phyloP scores from a whole-genome alignment of 1,284 basidiomycete species.

The Sphagnurus paluster region DNA sequence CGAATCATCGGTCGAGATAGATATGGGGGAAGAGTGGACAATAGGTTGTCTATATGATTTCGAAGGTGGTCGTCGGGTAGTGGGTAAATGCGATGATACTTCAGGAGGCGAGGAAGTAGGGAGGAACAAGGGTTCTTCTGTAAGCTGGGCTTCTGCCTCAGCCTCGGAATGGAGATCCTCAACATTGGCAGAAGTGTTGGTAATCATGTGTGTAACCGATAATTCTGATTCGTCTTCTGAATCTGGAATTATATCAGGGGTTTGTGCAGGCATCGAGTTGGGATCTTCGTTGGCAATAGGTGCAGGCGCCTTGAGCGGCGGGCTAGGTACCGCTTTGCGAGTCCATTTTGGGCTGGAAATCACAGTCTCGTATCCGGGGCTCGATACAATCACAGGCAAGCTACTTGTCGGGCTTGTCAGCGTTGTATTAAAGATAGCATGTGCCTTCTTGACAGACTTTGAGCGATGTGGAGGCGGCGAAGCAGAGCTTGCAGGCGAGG shows the following conservation, averaged over 20 bases:
- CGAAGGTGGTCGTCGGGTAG: not conserved
- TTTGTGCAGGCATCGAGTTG: not conserved
- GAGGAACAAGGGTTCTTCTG: not conserved
- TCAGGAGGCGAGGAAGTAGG: not conserved
- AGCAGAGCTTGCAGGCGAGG: constrained; percentile 1
- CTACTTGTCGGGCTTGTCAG: no score
- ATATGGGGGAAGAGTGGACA: not conserved
- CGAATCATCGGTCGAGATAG: not conserved
- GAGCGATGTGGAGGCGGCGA: not conserved
- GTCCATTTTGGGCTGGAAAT: no score
- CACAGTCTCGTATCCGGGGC: no score
- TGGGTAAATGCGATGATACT: not conserved
- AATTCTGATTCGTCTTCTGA: constrained; percentile 14
- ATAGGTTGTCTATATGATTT: no score
- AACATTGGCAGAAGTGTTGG: constrained; percentile 1
- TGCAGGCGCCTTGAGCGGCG: not conserved
- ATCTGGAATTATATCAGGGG: not conserved
- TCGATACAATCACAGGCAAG: not conserved
- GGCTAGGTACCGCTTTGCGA: not conserved
- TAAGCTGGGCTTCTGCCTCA: not conserved
- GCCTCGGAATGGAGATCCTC: not conserved
- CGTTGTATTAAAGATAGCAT: no score
- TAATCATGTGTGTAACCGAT: constrained; percentile 9
- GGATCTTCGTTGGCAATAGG: no score
- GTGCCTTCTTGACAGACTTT: no score